Base-by-base conservation (phyloP, 1,139 yeast species). In the Yamadazyma sp. region DNA sequence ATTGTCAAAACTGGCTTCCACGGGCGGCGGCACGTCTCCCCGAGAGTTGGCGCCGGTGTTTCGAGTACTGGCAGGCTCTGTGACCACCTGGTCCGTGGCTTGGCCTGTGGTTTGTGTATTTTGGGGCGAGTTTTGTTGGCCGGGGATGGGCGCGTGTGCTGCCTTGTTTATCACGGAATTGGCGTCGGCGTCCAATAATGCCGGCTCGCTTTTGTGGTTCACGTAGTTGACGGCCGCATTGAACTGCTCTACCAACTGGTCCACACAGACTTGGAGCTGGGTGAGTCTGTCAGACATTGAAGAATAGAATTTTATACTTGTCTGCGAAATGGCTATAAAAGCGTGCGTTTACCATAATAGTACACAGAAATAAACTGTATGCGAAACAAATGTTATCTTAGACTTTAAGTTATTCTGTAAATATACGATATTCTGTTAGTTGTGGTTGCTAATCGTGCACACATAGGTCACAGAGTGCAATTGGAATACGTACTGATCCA, bases 221-320 rank as follows among this genome's bases (percentile, higher is more conserved):
- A 90, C 84, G 54, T 89, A 89, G 57, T 87, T 86, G 39, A 92
- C 71, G 1, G 97, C 84, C 6, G 97, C 94, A 57, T 87, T 86
- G 67, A 89, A 87, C 64, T 90, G 97, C 48, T 87, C 96, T 40
- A 88, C 80, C 41, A 92, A 78, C 67, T 86, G 96, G 62, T 92
- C 98, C 34, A 92, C 68, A 51, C 97, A 89, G 33, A 86, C 77
- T 57, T 92, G 98, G 25, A 92, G 75, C 59, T 92, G 98, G 1
- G 97, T 89, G 28, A 92, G 70, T 53, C 97, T 70, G 62, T 92
- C 98, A 0, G 96, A 73, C 86, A 81, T 81, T n/a, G n/a, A n/a
- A 29, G 30, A 22, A 17, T 23, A 30, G 23, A 21, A 21, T 21
- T 21, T 21, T 21, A 21, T 21, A 21, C 23, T 21, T 10, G 10